A percentile compares a stretch with the other conserved stretches of the same genome.
These are phyloP conservation scores for Coemansia sp. DNA, from an alignment of 371 early-diverging fungal species.

Conservation along the genomic window DNA sequence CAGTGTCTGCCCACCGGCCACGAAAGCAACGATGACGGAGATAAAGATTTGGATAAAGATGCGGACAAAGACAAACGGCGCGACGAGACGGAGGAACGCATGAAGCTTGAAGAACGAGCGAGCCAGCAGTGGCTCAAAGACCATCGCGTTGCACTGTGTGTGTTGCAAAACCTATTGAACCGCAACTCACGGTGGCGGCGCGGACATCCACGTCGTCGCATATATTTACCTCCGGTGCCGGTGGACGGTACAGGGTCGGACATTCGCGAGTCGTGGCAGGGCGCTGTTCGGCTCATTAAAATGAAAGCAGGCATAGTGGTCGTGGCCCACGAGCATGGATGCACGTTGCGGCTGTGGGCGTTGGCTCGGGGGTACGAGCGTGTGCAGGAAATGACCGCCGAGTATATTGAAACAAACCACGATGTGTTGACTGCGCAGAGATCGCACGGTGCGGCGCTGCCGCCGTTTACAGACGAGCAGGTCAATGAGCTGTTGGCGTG, in stretches of 20 bases:
- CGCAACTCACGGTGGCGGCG: constrained; percentile 34
- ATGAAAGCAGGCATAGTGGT: constrained; percentile 45
- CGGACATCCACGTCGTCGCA: constrained; percentile 19
- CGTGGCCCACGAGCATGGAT: constrained; percentile 23
- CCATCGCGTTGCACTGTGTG: constrained; percentile 16
- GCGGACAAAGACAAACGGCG: background rate
- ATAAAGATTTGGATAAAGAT: background rate
- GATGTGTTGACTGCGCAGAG: constrained; percentile 25
- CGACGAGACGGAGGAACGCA: background rate
- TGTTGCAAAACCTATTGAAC: constrained; percentile 42
- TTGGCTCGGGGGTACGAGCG: constrained; percentile 20
- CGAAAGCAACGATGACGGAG: constrained; percentile 6
- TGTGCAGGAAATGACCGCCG: constrained; percentile 20
- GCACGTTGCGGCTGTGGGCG: constrained; percentile 31
- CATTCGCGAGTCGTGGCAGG: constrained; percentile 42
- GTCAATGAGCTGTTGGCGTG: constrained; percentile 18
- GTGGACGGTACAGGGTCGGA: constrained; percentile 41
- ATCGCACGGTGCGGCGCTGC: constrained; percentile 29
- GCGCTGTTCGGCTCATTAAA: constrained; percentile 25
- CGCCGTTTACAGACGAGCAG: constrained; percentile 19
- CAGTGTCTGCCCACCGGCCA: constrained; percentile 30
- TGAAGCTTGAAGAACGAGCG: constrained; percentile 24
- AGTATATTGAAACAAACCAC: constrained; percentile 20
- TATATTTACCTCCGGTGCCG: constrained; percentile 44
- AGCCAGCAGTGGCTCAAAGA: constrained; percentile 45